Evolutionary conservation across 257 asterid species (phyloP), one percentile per base, ranked within the genome.

Genomic region (Nicotiana paniculata): DNA sequence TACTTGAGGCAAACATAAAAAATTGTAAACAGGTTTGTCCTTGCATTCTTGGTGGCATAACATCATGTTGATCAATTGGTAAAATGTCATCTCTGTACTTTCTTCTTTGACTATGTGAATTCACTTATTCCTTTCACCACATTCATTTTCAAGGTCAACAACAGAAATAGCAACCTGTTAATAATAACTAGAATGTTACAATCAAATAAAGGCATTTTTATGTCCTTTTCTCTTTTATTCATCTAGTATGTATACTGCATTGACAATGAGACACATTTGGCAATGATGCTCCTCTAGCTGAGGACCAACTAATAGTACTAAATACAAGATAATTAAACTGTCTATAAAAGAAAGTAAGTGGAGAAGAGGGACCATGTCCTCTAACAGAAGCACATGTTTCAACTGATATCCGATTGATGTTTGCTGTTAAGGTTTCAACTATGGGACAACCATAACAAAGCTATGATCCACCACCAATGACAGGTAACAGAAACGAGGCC

Each of bases 341-440:
- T 46, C 37, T 12, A 24, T 5, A 46, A 32, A 65, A 53, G 24
- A 46, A 70, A 43, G 55, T 43, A 70, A 68, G 39, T 68, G 77
- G 77, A 35, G 33, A 67, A 69, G 24, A 74, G 86, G 87, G 89
- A 76, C 87, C 88, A 81, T 83, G 79, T 80, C 54, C 65, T 75
- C 76, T 61, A 28, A 37, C 75, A 77, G 37, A 24, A 74, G 62
- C 62, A 55, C 81, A 77, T 83, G 82, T 80, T 57, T 62, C 68
- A 74, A 76, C 33, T 62, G 77, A 64, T 18, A 80, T 72, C 35
- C 39, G 77, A 77, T 70, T 64, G 35, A 75, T 81, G 87, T 79
- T 84, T 84, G 85, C 66, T 84, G 90, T 75, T 86, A 54, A 76
- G 76, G 63, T 85, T 85, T 74, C 76, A 70, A 86, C 78, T 74